phyloP scores from a whole-genome alignment of 2,329 filamentous ascomycete species.

The Penicillium sp. region DNA sequence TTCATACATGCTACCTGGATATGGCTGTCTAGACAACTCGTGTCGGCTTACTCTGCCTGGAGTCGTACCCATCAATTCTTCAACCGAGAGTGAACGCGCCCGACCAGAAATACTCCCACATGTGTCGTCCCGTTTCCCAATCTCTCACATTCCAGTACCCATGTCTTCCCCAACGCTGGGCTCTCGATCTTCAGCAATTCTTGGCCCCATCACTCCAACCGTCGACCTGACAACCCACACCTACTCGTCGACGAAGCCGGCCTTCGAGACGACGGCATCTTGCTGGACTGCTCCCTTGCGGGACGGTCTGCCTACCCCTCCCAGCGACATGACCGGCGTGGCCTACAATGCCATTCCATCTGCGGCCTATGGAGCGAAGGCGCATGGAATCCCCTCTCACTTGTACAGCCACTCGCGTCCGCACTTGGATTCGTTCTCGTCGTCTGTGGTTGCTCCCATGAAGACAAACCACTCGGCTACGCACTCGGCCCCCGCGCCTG shows the following conservation, averaged over 20 bases:
- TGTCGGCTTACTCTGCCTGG: constrained; percentile 3
- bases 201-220: constrained; percentile 31
- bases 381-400: constrained; percentile 29
- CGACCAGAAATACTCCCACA: constrained; percentile 7
- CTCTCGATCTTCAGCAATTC: constrained; percentile 31
- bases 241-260: constrained; percentile 16
- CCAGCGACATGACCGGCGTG: constrained; percentile 46
- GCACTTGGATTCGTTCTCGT: constrained; percentile 24
- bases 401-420: constrained; percentile 28
- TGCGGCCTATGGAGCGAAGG: constrained; percentile 35
- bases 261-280: constrained; percentile 23
- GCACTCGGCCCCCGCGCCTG: constrained; percentile 24
- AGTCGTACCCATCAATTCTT: background rate
- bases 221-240: constrained; percentile 25
- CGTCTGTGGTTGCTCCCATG: constrained; percentile 24
- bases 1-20: background rate
- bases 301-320: constrained; percentile 46
- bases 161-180: constrained; percentile 38
- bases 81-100: background rate
- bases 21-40: background rate
- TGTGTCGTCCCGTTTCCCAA: constrained; percentile 17
- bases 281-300: constrained; percentile 41
- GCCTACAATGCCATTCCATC: constrained; percentile 38
- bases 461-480: constrained; percentile 22
- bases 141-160: constrained; percentile 22